phyloP scores from a whole-genome alignment of 495 filamentous ascomycete species.

The Platismatia glauca region DNA sequence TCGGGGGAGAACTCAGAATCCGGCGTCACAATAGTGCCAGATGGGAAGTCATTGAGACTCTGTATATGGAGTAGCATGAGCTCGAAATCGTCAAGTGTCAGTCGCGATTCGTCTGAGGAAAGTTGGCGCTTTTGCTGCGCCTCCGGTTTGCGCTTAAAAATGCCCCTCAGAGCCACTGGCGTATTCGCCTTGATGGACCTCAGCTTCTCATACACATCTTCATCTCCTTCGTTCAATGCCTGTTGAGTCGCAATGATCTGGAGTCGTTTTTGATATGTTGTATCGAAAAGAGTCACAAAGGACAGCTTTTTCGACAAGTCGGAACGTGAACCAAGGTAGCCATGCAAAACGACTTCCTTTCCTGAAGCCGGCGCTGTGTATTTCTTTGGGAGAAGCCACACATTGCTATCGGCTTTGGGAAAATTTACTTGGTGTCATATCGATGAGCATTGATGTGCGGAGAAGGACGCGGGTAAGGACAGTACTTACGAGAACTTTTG shows the following conservation, averaged over 20 bases:
- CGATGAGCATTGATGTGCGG: conserved; percentile 15
- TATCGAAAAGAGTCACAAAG: conserved; percentile 55
- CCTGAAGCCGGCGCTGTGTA: conserved; percentile 31
- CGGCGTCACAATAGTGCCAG: conserved; percentile 62
- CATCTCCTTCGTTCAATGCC: conserved; percentile 16
- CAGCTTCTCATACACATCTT: conserved; percentile 36
- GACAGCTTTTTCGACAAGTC: conserved; percentile 57
- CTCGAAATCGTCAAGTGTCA: conserved; percentile 41
- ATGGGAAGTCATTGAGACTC: conserved; percentile 65
- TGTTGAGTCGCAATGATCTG: conserved; percentile 47
- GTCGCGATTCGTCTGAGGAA: conserved; percentile 21
- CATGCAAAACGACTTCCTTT: conserved; percentile 53
- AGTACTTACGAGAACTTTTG: conserved; percentile 40
- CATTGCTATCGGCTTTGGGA: conserved; percentile 39
- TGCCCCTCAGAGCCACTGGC: conserved; percentile 45
- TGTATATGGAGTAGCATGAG: conserved; percentile 54
- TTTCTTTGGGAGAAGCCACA: conserved; percentile 36
- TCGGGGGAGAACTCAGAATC: conserved; percentile 63
- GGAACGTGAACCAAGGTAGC: conserved; percentile 57
- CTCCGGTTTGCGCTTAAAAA: conserved; percentile 29
- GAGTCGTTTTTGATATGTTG: conserved; percentile 38
- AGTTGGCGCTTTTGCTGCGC: conserved; percentile 25
- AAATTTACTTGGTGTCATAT: conserved; percentile 39
- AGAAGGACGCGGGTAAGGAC: neutral
- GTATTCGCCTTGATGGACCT: conserved; percentile 41